A percentile compares a stretch with the other conserved stretches of the same genome.
Conservation (phyloP, 202 grass and related monocot species). For the Zoysia matrella region DNA sequence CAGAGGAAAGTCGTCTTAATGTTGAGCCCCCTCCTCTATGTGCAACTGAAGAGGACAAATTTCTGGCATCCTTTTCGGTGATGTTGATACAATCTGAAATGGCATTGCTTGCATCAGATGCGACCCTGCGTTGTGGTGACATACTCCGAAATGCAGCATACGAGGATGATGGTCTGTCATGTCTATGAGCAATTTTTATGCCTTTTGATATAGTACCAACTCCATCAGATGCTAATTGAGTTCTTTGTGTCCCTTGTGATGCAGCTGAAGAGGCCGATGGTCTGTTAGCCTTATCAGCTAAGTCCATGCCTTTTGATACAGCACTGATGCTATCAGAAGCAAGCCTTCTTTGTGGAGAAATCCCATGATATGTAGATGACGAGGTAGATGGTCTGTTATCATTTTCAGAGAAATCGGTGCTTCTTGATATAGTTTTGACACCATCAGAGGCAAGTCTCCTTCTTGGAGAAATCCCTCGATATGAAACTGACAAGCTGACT, state of each 20-base stretch:
- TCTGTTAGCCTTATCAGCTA: constrained; percentile 56
- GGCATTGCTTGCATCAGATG: not conserved
- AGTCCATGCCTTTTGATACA: constrained; percentile 27
- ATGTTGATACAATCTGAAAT: constrained; percentile 44
- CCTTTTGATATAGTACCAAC: constrained; percentile 45
- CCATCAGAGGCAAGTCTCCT: too few species aligned
- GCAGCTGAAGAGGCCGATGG: constrained; percentile 47
- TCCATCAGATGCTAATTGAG: constrained; percentile 41
- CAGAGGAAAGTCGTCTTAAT: constrained; percentile 31
- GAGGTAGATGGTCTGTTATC: too few species aligned
- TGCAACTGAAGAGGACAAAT: constrained; percentile 33
- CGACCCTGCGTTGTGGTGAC: constrained; percentile 40
- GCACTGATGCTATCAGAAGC: not conserved
- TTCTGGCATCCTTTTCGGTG: constrained; percentile 48
- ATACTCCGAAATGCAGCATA: constrained; percentile 38
- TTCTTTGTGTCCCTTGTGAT: constrained; percentile 49
- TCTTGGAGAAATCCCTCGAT: not conserved
- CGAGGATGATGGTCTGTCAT: constrained; percentile 23
- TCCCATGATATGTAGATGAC: not conserved
- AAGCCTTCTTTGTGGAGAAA: constrained; percentile 72
- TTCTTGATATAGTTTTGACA: too few species aligned
- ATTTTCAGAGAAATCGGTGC: too few species aligned
- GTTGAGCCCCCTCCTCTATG: constrained; percentile 43
- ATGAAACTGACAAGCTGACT: constrained; percentile 38
- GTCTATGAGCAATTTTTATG: constrained; percentile 33